Conservation (phyloP, 768 basidiomycete genomes). For the Mycena galericulata region DNA sequence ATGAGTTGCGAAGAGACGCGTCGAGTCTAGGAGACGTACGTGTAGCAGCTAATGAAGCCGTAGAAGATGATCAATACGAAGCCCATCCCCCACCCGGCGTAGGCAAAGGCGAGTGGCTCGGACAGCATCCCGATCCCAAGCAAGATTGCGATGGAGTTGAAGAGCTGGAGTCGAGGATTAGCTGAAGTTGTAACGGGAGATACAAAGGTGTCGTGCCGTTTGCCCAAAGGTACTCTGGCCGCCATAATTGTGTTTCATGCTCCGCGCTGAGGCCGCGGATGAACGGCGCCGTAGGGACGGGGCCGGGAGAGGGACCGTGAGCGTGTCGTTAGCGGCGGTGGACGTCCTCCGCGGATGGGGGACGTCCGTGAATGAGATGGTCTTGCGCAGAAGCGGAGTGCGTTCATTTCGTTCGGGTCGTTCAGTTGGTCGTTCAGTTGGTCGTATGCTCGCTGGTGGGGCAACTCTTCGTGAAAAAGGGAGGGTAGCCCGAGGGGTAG, state of each 20-base stretch:
- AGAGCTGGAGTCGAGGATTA: conserved; percentile 62
- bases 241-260: conserved; percentile 43
- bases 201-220: conserved; percentile 59
- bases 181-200: neutral
- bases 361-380: conserved; percentile 30
- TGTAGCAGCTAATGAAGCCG: conserved; percentile 88
- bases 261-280: conserved; percentile 42
- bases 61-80: conserved; percentile 81
- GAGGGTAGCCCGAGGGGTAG: conserved; percentile 18
- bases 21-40: conserved; percentile 63
- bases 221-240: conserved; percentile 82
- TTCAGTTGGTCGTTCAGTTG: conserved; percentile 5
- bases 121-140: conserved; percentile 93
- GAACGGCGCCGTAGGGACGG: conserved; percentile 42
- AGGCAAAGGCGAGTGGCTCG: conserved; percentile 92
- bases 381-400: conserved; percentile 31
- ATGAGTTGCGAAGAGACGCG: neutral
- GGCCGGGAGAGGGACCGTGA: conserved; percentile 6
- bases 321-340: conserved; percentile 19
- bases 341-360: conserved; percentile 29
- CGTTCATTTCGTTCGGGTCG: conserved; percentile 17
- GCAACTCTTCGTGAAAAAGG: conserved; percentile 32
- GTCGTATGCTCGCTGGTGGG: neutral
- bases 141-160: conserved; percentile 91
- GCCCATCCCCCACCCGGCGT: conserved; percentile 92